phyloP scores from a whole-genome alignment of 2,329 filamentous ascomycete species.

The Talaromyces amestolkiae region DNA sequence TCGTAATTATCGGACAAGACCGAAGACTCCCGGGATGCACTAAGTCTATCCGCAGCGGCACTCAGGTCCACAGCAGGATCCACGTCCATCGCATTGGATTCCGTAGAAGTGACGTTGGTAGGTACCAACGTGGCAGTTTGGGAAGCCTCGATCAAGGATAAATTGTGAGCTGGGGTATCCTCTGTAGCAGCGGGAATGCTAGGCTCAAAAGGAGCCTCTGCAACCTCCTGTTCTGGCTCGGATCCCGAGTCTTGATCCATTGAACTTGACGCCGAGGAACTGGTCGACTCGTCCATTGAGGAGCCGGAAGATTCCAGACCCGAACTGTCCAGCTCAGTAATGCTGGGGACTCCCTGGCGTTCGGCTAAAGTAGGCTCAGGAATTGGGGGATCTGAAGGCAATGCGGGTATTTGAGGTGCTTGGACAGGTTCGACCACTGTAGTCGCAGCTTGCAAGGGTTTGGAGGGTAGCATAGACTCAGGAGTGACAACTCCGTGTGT shows the following conservation, averaged over 20 bases:
- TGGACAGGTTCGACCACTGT: background rate
- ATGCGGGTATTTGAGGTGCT: background rate
- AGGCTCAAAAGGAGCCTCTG: background rate
- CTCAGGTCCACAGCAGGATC: background rate
- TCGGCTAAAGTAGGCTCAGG: background rate
- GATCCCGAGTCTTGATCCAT: slow-evolving; percentile 20
- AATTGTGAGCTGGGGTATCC: background rate
- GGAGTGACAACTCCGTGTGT: background rate
- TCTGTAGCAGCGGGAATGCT: background rate
- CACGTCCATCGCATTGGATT: background rate
- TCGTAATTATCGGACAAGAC: slow-evolving; percentile 55
- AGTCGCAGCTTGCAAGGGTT: background rate
- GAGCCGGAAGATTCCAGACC: slow-evolving; percentile 29
- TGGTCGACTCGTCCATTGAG: slow-evolving; percentile 41
- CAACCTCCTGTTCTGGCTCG: slow-evolving; percentile 4
- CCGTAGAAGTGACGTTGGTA: background rate
- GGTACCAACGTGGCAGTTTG: background rate
- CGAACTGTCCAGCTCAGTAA: slow-evolving; percentile 18
- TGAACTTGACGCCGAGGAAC: slow-evolving; percentile 25
- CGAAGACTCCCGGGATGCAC: slow-evolving; percentile 30
- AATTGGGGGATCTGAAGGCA: background rate
- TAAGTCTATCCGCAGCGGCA: background rate
- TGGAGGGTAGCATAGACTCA: background rate
- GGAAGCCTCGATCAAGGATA: background rate
- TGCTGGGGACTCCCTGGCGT: background rate